These are phyloP conservation scores for Spinacia oleracea DNA, from an alignment of 179 eudicot genomes.

Conservation along the genomic window DNA sequence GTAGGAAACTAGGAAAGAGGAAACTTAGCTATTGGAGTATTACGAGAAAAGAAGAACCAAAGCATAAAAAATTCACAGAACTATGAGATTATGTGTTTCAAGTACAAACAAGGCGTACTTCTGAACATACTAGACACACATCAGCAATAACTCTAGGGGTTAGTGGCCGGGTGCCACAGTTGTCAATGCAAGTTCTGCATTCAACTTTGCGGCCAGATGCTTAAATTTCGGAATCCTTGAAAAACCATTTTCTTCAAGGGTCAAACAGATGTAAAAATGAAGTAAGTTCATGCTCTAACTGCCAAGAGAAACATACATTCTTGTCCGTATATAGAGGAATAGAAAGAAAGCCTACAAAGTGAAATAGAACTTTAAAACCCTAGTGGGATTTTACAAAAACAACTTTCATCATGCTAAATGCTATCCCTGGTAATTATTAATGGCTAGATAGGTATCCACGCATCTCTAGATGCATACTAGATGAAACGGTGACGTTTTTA, in stretches of 20 bases:
- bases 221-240: too few relatives aligned
- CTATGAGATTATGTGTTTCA: neutral
- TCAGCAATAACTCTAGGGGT: neutral
- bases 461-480: too few relatives aligned
- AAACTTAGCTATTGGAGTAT: neutral
- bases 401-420: neutral
- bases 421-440: too few relatives aligned
- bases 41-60: neutral
- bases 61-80: neutral
- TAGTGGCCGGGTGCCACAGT: neutral
- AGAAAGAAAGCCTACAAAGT: neutral
- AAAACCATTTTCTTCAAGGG: neutral
- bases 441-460: too few relatives aligned
- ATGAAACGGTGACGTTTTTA: too few relatives aligned
- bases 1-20: neutral
- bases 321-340: neutral
- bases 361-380: neutral
- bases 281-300: neutral
- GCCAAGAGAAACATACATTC: neutral
- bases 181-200: neutral
- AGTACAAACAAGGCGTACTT: neutral
- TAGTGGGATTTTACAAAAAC: neutral
- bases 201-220: too few relatives aligned
- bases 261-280: neutral
- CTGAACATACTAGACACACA: too few relatives aligned